Conservation (phyloP, 495 filamentous ascomycete species). For the Neurospora sp. region DNA sequence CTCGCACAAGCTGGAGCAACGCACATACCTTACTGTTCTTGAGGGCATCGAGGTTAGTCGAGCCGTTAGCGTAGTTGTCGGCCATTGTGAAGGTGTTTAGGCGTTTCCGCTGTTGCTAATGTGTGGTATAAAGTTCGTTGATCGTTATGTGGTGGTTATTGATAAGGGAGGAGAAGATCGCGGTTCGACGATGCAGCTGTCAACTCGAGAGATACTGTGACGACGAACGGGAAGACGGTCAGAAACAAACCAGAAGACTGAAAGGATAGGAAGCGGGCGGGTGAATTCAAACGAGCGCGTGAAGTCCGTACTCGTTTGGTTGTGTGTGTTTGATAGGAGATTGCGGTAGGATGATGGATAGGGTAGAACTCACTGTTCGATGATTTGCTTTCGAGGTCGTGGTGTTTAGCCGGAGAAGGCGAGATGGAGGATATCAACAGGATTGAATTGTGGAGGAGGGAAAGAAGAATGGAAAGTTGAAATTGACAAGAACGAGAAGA, state of each 20-base stretch:
- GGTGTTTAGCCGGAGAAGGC: background rate
- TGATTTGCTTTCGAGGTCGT: background rate
- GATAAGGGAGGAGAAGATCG: background rate
- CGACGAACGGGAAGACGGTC: background rate
- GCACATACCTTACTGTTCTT: slow-evolving; percentile 40
- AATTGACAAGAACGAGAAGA: background rate
- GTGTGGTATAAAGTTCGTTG: background rate
- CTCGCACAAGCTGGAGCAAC: background rate
- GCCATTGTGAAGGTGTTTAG: slow-evolving; percentile 21
- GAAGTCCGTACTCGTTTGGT: background rate
- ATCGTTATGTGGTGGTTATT: background rate
- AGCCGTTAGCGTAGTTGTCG: slow-evolving; percentile 6
- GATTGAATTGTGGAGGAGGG: background rate
- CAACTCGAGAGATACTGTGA: background rate
- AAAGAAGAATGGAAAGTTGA: background rate
- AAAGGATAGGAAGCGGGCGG: background rate
- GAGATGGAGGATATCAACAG: background rate
- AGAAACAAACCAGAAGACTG: background rate
- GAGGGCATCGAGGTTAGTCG: slow-evolving; percentile 22
- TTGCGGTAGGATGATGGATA: background rate
- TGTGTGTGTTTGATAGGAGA: background rate
- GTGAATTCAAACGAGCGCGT: background rate
- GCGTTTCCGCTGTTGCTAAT: slow-evolving; percentile 1
- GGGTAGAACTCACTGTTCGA: background rate
- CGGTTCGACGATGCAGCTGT: background rate